These are phyloP conservation scores for Xylaria multiplex DNA, from an alignment of 2,329 filamentous ascomycete genomes.

Conservation along the genomic window DNA sequence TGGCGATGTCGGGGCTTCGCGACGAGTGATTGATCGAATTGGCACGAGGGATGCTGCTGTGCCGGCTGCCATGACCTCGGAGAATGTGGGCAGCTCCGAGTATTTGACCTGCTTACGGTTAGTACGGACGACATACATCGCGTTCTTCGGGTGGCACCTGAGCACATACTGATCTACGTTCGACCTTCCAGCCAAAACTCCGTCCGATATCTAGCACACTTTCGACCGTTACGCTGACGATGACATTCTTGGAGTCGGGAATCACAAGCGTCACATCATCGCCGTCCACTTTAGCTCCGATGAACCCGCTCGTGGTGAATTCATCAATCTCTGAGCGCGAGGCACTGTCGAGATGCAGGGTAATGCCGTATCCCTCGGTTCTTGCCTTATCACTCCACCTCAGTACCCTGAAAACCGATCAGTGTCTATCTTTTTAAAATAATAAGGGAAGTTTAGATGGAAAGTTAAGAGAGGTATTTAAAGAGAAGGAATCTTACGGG, in stretches of 20 bases:
- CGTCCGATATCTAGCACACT: conserved; percentile 80
- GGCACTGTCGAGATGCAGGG: conserved; percentile 88
- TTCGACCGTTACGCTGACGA: conserved; percentile 75
- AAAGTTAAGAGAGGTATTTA: background rate
- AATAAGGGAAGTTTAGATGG: too few species aligned
- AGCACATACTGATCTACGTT: conserved; percentile 71
- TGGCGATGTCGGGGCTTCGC: conserved; percentile 52
- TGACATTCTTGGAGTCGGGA: conserved; percentile 88
- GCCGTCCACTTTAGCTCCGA: conserved; percentile 75
- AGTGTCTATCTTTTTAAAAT: background rate
- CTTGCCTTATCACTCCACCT: conserved; percentile 86
- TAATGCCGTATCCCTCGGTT: conserved; percentile 87
- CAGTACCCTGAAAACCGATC: conserved; percentile 64
- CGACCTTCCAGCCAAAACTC: conserved; percentile 85
- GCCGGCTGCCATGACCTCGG: conserved; percentile 88
- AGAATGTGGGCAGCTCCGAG: conserved; percentile 62
- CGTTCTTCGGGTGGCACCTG: background rate
- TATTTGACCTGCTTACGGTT: conserved; percentile 66
- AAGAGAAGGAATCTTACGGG: conserved; percentile 57
- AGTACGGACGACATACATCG: conserved; percentile 23
- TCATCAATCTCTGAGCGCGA: conserved; percentile 89
- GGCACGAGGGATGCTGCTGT: conserved; percentile 92
- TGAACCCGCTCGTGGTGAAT: conserved; percentile 94
- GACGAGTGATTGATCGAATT: conserved; percentile 87
- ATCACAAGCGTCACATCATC: conserved; percentile 77